phyloP scores from a whole-genome alignment of 306 rosid species.

The Argentina anserina region DNA sequence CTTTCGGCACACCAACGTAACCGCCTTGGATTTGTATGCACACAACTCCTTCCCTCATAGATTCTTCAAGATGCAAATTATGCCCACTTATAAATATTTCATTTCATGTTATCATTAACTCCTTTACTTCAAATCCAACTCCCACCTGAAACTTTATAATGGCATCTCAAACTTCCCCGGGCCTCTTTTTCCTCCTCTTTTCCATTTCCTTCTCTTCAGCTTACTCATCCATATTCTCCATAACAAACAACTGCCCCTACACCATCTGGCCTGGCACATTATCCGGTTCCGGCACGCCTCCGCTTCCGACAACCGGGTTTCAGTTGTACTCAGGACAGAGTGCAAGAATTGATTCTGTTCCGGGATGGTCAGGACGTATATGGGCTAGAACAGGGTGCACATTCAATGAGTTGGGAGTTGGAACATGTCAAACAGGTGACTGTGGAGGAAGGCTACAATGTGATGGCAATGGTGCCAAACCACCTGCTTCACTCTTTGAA shows the following conservation, averaged over 20 bases:
- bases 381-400: slow-evolving; percentile 96
- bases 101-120: not conserved
- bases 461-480: slow-evolving; percentile 75
- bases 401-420: slow-evolving; percentile 62
- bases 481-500: slow-evolving; percentile 82
- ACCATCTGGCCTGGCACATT: slow-evolving; percentile 91
- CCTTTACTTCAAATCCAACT: slow-evolving; percentile 15
- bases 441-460: slow-evolving; percentile 87
- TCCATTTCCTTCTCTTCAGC: slow-evolving; percentile 28
- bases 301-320: slow-evolving; percentile 58
- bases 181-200: slow-evolving; percentile 16
- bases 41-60: slow-evolving; percentile 23
- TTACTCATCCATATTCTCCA: slow-evolving; percentile 44
- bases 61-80: slow-evolving; percentile 26
- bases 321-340: slow-evolving; percentile 48
- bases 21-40: slow-evolving; percentile 32
- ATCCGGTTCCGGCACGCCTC: slow-evolving; percentile 57
- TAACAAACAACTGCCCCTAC: slow-evolving; percentile 65
- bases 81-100: not conserved
- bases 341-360: slow-evolving; percentile 40
- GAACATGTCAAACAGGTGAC: slow-evolving; percentile 77
- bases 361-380: slow-evolving; percentile 87
- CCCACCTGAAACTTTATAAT: not conserved
- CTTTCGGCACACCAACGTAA: slow-evolving; percentile 43
- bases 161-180: slow-evolving; percentile 25